Evolutionary conservation across 805 yeast species (phyloP).

Genomic region (Saturnispora ahearnii): DNA sequence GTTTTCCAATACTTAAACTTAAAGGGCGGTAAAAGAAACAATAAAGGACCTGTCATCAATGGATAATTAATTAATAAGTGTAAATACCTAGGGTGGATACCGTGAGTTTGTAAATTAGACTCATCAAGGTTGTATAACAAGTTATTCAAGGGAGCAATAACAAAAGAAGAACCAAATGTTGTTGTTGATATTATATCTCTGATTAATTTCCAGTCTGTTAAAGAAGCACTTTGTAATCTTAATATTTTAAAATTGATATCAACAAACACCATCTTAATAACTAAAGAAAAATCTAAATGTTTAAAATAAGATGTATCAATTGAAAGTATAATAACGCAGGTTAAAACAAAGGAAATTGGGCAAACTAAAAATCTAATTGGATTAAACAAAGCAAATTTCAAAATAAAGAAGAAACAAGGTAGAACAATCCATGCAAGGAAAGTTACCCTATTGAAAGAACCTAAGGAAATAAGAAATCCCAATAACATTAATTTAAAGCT

Average conservation of each 20-base stretch:
- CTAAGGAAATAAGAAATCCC: conserved; percentile 53
- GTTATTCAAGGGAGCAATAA: conserved; percentile 72
- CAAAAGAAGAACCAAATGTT: conserved; percentile 18
- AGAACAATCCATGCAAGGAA: conserved; percentile 65
- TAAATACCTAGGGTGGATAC: conserved; percentile 69
- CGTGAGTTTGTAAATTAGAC: conserved; percentile 65
- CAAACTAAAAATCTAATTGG: conserved; percentile 30
- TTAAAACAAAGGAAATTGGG: conserved; percentile 29
- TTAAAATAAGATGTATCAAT: conserved; percentile 43
- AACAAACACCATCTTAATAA: background rate
- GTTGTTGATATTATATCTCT: background rate
- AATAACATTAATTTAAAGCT: conserved; percentile 17
- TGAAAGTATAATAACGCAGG: conserved; percentile 32
- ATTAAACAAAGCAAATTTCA: conserved; percentile 29
- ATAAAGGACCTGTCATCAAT: conserved; percentile 69
- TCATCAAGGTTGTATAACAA: conserved; percentile 54
- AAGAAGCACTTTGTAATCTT: background rate
- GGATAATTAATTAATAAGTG: conserved; percentile 75
- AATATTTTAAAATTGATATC: conserved; percentile 3
- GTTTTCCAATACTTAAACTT: conserved; percentile 35
- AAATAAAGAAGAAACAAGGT: conserved; percentile 44
- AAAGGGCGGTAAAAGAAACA: conserved; percentile 37
- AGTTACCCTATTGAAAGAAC: conserved; percentile 78
- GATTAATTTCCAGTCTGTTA: background rate
- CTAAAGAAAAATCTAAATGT: conserved; percentile 6